phyloP scores from a whole-genome alignment of 768 basidiomycete genomes.

The Phallus indusiatus region DNA sequence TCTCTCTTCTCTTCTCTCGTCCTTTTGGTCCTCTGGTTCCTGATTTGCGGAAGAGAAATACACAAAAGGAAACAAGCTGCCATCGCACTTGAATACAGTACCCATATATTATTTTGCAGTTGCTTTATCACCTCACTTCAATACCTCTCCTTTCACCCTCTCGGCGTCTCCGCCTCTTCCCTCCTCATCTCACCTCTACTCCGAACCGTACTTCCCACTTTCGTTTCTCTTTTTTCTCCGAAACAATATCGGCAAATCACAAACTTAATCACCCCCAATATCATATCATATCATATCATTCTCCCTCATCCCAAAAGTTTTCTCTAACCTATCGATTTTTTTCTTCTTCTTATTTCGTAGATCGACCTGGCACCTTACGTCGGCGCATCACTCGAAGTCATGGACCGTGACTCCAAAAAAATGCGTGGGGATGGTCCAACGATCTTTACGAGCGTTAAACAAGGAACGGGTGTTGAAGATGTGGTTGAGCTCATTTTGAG shows the following conservation, averaged over 20 bases:
- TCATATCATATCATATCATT: too few species aligned
- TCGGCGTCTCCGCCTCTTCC: too few species aligned
- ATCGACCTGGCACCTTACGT: constrained; percentile 91
- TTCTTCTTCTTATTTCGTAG: constrained; percentile 30
- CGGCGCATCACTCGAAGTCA: constrained; percentile 86
- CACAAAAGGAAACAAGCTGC: too few species aligned
- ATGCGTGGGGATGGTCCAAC: constrained; percentile 97
- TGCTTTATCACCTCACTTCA: background rate
- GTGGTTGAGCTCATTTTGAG: constrained; percentile 72
- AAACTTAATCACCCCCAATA: too few species aligned
- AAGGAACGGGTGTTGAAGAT: constrained; percentile 70
- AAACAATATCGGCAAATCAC: background rate
- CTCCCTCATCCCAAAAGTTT: background rate
- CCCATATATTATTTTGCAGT: background rate
- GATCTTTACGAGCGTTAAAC: constrained; percentile 77
- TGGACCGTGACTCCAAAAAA: constrained; percentile 84
- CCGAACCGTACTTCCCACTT: background rate
- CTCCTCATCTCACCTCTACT: too few species aligned
- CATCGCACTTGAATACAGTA: background rate
- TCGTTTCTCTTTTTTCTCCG: too few species aligned
- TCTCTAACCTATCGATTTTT: background rate
- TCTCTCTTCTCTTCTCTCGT: too few species aligned
- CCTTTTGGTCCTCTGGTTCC: background rate
- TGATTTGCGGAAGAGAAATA: too few species aligned
- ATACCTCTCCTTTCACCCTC: too few species aligned